Conservation (phyloP, 2,329 filamentous ascomycete species). For the Aquanectria penicillioides region DNA sequence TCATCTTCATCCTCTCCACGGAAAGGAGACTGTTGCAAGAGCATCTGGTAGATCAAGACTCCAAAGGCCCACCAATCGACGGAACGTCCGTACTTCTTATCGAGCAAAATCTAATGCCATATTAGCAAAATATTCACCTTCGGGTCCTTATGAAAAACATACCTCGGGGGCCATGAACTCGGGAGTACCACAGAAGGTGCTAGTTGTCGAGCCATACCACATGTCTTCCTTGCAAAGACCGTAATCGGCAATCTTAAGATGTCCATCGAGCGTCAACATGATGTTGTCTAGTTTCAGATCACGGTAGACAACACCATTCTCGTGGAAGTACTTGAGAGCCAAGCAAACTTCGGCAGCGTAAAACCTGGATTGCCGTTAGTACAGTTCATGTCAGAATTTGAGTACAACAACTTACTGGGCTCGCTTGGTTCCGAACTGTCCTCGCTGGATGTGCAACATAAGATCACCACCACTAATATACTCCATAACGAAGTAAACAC, state of each 20-base stretch:
- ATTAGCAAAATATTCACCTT: slow-evolving; percentile 47
- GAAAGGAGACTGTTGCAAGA: slow-evolving; percentile 98
- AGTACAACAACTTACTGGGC: slow-evolving; percentile 76
- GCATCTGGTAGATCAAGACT: slow-evolving; percentile 99
- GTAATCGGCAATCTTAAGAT: slow-evolving; percentile 99
- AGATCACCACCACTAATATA: slow-evolving; percentile 98
- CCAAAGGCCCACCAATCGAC: slow-evolving; percentile 99
- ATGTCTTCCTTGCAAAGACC: slow-evolving; percentile 99
- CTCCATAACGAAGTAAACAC: slow-evolving; percentile 99
- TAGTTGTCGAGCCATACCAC: slow-evolving; percentile 98
- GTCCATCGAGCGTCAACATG: slow-evolving; percentile 90
- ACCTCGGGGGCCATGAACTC: slow-evolving; percentile 99
- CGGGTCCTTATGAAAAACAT: too few relatives aligned
- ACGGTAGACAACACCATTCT: slow-evolving; percentile 98
- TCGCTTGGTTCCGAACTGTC: slow-evolving; percentile 93
- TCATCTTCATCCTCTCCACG: slow-evolving; percentile 98
- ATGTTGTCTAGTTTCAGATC: slow-evolving; percentile 96
- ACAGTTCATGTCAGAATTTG: neutral
- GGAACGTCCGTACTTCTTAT: slow-evolving; percentile 97
- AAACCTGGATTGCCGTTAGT: slow-evolving; percentile 68
- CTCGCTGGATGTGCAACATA: slow-evolving; percentile 98
- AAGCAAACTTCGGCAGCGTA: slow-evolving; percentile 98
- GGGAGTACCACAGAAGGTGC: slow-evolving; percentile 98
- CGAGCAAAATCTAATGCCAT: slow-evolving; percentile 80
- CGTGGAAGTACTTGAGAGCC: slow-evolving; percentile 98